Base-by-base conservation (phyloP, 169 alveolate genomes). In the Eimeria necatrix region DNA sequence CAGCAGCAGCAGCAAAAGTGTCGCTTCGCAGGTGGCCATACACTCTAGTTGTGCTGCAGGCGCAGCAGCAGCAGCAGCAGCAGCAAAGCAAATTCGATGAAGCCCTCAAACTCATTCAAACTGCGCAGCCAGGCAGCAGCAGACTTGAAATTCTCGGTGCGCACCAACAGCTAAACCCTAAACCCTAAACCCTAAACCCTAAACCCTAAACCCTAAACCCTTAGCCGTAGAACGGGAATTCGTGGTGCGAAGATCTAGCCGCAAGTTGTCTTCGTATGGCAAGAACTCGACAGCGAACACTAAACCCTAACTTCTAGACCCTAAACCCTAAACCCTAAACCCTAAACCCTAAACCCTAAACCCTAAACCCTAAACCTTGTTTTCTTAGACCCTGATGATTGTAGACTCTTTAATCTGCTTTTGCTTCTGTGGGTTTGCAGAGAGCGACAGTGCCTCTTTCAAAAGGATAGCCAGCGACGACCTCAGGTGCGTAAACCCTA, bases 1-100 rank as follows among this genome's bases (percentile, higher is more conserved):
- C 81, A 71, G 89, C 59, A 80, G 26, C 89, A 52, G 78, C 93
- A 53, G 49, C 41, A 9, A 46, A 26, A 60, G 46, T 56, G 53
- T 81, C 95, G 20, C 85, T 93, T 46, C 56, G 59, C 41, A 71
- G 68, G 22, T 93, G 64, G 59, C 95, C 95, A 8, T 93, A 93
- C 86, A 93, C 80, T 5, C 24, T 93, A 20, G 84, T 93, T 48
- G 84, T 93, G 26, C 93, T 52, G 51, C 78, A 12, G 46, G 32
- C 59, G 46, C 10, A 92, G 49, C 81, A 32, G 41, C 41, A 32
- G 49, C 81, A 32, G 41, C 41, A 32, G 41, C 41, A 32, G 41
- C 20, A 22, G 10, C 22, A 20, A 6, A 32, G 20, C 49, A 93
- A 80, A 3, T 74, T 93, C 5, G 95, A 93, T 12, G 95, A 93